Evolutionary conservation across 192 early-diverging fungal species (phyloP).

Genomic region (Geranomyces variabilis): DNA sequence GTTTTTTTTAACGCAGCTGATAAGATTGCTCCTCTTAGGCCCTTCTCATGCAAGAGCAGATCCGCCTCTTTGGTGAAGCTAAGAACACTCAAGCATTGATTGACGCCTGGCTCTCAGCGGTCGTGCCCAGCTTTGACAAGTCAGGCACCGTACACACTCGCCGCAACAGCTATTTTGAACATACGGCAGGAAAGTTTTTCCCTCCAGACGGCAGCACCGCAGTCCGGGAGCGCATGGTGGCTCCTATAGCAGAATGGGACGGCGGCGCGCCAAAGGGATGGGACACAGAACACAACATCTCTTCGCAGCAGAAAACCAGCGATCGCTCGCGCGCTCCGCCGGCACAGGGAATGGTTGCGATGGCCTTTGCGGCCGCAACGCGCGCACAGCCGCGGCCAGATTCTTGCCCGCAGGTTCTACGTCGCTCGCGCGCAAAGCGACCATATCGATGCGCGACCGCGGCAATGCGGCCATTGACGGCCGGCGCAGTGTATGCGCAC

Average conservation of each 20-base stretch:
- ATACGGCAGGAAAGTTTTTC: constrained; percentile 51
- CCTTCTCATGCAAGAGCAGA: constrained; percentile 1
- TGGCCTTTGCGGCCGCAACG: neutral
- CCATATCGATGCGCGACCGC: too few relatives aligned
- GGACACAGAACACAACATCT: constrained; percentile 6
- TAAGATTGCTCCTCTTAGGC: neutral
- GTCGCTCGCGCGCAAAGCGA: neutral
- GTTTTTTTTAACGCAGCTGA: neutral
- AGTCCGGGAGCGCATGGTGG: neutral
- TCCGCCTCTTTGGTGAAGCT: neutral
- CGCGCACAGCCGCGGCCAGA: neutral
- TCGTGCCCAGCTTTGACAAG: neutral
- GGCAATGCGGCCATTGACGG: constrained; percentile 29
- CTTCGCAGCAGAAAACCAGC: neutral
- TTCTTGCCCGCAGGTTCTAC: neutral
- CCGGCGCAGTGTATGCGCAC: constrained; percentile 19
- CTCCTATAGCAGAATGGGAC: constrained; percentile 3
- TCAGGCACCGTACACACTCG: neutral
- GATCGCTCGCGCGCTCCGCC: too few relatives aligned
- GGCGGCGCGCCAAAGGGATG: constrained; percentile 20
- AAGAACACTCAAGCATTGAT: neutral
- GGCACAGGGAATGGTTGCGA: too few relatives aligned
- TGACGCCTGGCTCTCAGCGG: neutral
- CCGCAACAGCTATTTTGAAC: constrained; percentile 47
- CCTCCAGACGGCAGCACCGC: constrained; percentile 36